Evolutionary conservation across 2,329 filamentous ascomycete species (phyloP), one percentile per base, ranked within the genome.

Genomic region (Botryosphaeria dothidea): DNA sequence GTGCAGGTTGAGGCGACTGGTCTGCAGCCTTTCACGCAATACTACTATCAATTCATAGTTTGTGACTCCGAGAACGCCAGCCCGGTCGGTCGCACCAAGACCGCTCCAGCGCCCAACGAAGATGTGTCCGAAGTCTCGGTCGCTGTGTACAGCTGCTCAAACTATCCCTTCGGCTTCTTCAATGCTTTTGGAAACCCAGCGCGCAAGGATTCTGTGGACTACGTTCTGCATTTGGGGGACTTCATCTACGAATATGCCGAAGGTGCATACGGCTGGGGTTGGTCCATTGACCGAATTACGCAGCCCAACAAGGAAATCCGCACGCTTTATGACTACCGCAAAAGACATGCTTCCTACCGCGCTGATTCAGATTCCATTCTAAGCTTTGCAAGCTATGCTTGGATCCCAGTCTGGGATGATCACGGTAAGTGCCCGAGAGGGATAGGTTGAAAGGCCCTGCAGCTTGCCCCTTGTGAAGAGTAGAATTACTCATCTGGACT

Each of bases 71-170:
- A 84, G 66, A 85, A 84, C 54, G 84, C 77, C 41, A 89, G 86
- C 64, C 84, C 86, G 0, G 57, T 91, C 27, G 89, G 89, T 9
- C 80, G 86, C 3, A 91, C 89, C 36, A 92, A 91, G 79, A 91
- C 90, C 0, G 84, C 86, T 15, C 89, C 89, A 3, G 74, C 73
- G 0, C 76, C 80, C 11, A 78, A 83, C 13, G 84, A 88, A 62
- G 79, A 85, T 25, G 83, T 88, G 5, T 80, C 83, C 1, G 77
- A 83, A 19, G 78, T 92, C 63, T 85, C 81, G 43, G 80, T 92
- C 63, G 89, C 89, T 1, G 83, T 93, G 0, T 92, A 89, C 73
- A 91, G 88, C 2, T 92, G 90, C 79, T 84, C 82, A 69, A 92
- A 91, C 74, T 91, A 84, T 68, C 86, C 80, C 0, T 80, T 79